These are phyloP conservation scores for Poterioochromonas sp. DNA, from an alignment of 352 stramenopile genomes.

Conservation along the genomic window DNA sequence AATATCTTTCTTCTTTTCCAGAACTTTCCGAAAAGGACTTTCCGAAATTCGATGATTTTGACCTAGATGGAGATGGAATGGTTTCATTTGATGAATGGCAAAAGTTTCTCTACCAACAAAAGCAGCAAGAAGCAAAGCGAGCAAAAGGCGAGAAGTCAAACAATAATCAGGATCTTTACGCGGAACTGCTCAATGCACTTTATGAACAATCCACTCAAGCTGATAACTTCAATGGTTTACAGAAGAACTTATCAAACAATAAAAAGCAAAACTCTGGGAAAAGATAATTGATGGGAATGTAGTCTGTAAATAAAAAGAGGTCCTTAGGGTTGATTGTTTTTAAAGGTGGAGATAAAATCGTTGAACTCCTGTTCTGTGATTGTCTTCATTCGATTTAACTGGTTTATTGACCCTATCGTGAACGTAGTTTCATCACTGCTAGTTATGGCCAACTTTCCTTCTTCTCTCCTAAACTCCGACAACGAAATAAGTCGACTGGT, in stretches of 20 bases:
- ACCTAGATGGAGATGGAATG: constrained; percentile 28
- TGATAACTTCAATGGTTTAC: not conserved
- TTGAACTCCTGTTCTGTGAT: not conserved
- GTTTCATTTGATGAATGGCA: constrained; percentile 38
- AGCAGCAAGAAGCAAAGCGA: constrained; percentile 9
- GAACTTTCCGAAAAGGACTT: constrained; percentile 36
- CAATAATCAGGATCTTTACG: not conserved
- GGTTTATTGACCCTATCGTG: not conserved
- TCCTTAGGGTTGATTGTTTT: not conserved
- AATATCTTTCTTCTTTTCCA: constrained; percentile 35
- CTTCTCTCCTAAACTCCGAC: too few species aligned
- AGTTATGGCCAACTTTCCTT: too few species aligned
- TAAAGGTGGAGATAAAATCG: not conserved
- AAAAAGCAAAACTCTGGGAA: not conserved
- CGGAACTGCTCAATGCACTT: not conserved
- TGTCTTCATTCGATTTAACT: not conserved
- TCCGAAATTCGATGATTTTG: constrained; percentile 36
- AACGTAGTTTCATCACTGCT: not conserved
- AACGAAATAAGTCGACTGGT: too few species aligned
- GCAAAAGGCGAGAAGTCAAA: not conserved
- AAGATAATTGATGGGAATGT: not conserved
- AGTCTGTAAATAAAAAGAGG: not conserved
- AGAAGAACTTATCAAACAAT: constrained; percentile 15
- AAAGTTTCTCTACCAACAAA: constrained; percentile 28
- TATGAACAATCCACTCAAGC: not conserved